Evolutionary conservation across 805 yeast species (phyloP), one percentile per base, ranked within the genome.

Genomic region (Zygosaccharomyces lentus): DNA sequence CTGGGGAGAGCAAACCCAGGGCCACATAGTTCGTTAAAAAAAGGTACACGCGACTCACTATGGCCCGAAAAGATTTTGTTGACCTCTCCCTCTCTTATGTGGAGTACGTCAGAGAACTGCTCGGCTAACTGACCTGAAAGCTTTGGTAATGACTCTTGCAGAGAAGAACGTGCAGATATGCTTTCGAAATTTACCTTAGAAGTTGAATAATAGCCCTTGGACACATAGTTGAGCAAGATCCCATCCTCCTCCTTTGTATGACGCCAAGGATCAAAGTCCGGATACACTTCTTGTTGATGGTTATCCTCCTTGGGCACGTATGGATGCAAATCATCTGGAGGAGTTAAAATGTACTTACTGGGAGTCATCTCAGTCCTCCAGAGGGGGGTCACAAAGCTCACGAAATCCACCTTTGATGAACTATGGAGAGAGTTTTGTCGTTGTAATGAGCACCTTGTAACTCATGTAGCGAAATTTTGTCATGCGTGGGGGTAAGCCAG

Each of bases 181-280:
- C 66, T 64, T 41, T 65, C 69, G 42, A 65, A 64, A 43, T 61
- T 64, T 3, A 65, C 69, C 35, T 59, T 64, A 3, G 67, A 57
- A 10, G 64, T 56, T 3, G 59, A 48, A 36, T 64, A 65, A 44
- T 56, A 65, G 9, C 69, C 69, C 38, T 62, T 65, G 3, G 67
- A 56, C 2, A 65, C 64, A 50, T 54, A 65, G 49, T 59, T 57
- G 16, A 54, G 41, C 32, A 65, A 48, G 3, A 65, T 59, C 31
- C 56, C 56, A 47, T 65, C 69, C 32, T 65, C 68, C 31, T 55
- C 54, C 16, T 53, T 47, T 6, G 56, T 56, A 49, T 65, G 69
- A 6, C 47, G 46, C 69, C 69, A 65, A 1, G 67, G 65, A 42
- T 59, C 61, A 51, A 65, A 65, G 53, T 65, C 69, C 13, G 69